A percentile compares a stretch with the other conserved stretches of the same genome.
These are phyloP conservation scores for Aspergillus transmontanensis DNA, from an alignment of 2,329 filamentous ascomycete species.

Conservation along the genomic window DNA sequence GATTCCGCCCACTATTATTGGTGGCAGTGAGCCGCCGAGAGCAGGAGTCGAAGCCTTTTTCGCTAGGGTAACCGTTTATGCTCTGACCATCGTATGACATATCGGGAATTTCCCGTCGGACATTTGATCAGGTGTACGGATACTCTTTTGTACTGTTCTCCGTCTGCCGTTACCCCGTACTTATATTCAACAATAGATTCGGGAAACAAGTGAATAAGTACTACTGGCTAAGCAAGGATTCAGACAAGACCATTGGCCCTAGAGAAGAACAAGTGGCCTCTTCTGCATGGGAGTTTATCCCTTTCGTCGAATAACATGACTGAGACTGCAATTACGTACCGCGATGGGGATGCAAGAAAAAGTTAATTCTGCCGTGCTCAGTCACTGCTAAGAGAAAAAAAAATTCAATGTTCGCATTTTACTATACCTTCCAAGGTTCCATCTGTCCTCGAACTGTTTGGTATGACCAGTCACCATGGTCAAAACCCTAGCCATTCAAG, in stretches of 20 bases:
- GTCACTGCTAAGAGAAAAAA: background rate
- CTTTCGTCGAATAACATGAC: background rate
- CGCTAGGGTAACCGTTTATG: background rate
- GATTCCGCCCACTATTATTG: background rate
- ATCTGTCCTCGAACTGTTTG: background rate
- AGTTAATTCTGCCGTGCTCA: background rate
- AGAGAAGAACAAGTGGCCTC: background rate
- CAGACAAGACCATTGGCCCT: background rate
- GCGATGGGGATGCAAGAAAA: background rate
- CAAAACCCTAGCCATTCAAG: background rate
- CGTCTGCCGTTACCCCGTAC: background rate
- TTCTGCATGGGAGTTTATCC: background rate
- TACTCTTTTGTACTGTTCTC: background rate
- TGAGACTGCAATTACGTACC: background rate
- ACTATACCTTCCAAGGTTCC: background rate
- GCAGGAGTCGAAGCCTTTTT: background rate
- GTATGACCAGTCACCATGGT: background rate
- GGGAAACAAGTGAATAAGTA: background rate
- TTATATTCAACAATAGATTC: background rate
- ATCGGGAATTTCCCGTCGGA: background rate
- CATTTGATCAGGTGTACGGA: background rate
- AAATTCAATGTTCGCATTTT: background rate
- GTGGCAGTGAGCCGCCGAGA: background rate
- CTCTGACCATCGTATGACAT: constrained; percentile 4
- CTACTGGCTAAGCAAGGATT: background rate